Conservation (phyloP, 345 rosid genomes). For the Arabidopsis suecica region DNA sequence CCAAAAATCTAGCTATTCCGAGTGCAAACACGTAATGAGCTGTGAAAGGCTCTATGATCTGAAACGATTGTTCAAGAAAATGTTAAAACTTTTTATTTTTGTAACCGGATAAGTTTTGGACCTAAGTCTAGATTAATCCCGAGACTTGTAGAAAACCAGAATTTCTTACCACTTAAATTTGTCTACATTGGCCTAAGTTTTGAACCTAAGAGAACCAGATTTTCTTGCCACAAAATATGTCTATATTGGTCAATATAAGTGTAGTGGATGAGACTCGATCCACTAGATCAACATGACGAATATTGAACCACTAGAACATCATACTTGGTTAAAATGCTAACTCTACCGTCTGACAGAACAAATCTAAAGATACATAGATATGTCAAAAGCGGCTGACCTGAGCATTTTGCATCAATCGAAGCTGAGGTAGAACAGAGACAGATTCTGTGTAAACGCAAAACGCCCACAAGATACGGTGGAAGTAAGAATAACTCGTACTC, state of each 20-base stretch:
- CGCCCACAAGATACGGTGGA: slow-evolving; percentile 61
- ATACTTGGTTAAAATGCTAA: neutral
- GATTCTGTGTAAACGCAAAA: slow-evolving; percentile 69
- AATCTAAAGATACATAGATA: neutral
- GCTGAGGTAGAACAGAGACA: slow-evolving; percentile 86
- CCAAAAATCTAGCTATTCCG: slow-evolving; percentile 73
- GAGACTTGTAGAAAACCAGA: neutral
- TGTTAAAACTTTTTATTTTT: slow-evolving; percentile 9
- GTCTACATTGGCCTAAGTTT: slow-evolving; percentile 1
- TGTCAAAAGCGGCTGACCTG: slow-evolving; percentile 53
- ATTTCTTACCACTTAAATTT: neutral
- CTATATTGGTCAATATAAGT: slow-evolving; percentile 3
- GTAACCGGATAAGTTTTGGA: neutral
- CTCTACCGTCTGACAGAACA: neutral
- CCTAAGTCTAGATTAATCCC: neutral
- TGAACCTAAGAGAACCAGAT: neutral
- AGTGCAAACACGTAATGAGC: slow-evolving; percentile 88
- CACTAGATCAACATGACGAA: neutral
- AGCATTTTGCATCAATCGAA: slow-evolving; percentile 85
- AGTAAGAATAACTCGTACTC: neutral
- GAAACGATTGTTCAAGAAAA: slow-evolving; percentile 29
- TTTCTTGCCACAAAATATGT: neutral
- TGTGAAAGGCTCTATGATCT: slow-evolving; percentile 90
- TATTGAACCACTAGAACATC: slow-evolving; percentile 20
- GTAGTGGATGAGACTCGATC: neutral